A percentile compares a stretch with the other conserved stretches of the same genome.
Conservation (phyloP, 192 early-diverging fungal genomes). For the Mortierella claussenii region DNA sequence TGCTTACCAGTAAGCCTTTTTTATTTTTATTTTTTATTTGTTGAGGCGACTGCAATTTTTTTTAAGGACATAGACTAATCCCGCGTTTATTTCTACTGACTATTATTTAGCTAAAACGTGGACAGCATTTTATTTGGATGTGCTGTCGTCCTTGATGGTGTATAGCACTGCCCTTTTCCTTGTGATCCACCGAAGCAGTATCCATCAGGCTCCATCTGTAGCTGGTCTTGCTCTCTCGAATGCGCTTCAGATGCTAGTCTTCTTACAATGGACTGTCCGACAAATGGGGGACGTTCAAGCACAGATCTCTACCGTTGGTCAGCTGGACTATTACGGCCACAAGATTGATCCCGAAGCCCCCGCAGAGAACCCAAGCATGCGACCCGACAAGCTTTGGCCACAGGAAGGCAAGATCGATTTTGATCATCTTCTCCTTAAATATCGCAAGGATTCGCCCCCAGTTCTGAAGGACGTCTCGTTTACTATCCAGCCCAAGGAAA, state of each 20-base stretch:
- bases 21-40: too few relatives aligned
- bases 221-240: slow-evolving; percentile 42
- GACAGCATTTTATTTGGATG: too few relatives aligned
- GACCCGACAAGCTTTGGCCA: slow-evolving; percentile 62
- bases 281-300: slow-evolving; percentile 34
- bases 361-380: slow-evolving; percentile 48
- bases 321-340: slow-evolving; percentile 69
- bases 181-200: too few relatives aligned
- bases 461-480: slow-evolving; percentile 59
- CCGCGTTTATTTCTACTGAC: too few relatives aligned
- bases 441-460: slow-evolving; percentile 52
- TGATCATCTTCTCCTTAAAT: slow-evolving; percentile 68
- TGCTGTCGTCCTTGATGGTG: too few relatives aligned
- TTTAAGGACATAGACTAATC: too few relatives aligned
- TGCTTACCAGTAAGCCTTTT: too few relatives aligned
- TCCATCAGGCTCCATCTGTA: slow-evolving; percentile 14
- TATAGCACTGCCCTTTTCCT: too few relatives aligned
- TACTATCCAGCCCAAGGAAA: slow-evolving; percentile 72
- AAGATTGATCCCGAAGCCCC: slow-evolving; percentile 74
- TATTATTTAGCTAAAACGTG: too few relatives aligned
- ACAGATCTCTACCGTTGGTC: slow-evolving; percentile 61
- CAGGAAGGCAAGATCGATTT: slow-evolving; percentile 68
- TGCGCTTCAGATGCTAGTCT: slow-evolving; percentile 38
- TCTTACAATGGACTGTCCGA: slow-evolving; percentile 31
- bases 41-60: too few relatives aligned